These are phyloP conservation scores for Didymellaceae sp. DNA, from an alignment of 2,329 filamentous ascomycete species.

Conservation along the genomic window DNA sequence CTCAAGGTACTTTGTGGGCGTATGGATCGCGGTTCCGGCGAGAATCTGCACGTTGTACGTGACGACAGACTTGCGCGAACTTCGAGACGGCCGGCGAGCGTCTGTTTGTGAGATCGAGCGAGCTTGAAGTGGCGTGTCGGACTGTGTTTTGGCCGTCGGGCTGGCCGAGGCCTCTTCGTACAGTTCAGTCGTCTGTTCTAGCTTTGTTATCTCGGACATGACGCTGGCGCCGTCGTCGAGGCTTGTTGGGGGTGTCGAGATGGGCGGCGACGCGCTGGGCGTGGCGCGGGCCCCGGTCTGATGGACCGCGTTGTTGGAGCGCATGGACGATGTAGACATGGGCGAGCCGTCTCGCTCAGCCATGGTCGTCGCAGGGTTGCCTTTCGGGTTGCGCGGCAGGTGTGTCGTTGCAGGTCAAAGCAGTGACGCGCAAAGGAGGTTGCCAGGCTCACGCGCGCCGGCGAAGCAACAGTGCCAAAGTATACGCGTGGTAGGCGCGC, in stretches of 20 bases:
- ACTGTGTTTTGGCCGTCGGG: background rate
- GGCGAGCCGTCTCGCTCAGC: constrained; percentile 45
- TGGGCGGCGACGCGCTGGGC: constrained; percentile 61
- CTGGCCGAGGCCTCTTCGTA: constrained; percentile 26
- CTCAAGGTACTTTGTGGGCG: constrained; percentile 53
- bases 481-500: constrained; percentile 34
- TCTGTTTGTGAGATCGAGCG: constrained; percentile 30
- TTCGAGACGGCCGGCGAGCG: constrained; percentile 50
- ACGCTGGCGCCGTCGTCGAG: constrained; percentile 68
- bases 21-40: constrained; percentile 67
- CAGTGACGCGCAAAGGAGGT: constrained; percentile 44
- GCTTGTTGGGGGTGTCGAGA: constrained; percentile 71
- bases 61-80: constrained; percentile 63
- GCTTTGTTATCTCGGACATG: constrained; percentile 47
- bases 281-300: constrained; percentile 44
- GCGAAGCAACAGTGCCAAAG: constrained; percentile 44
- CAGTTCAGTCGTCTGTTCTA: constrained; percentile 34
- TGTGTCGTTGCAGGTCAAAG: constrained; percentile 35
- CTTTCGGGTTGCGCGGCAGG: constrained; percentile 27
- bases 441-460: constrained; percentile 32
- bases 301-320: constrained; percentile 41
- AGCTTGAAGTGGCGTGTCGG: constrained; percentile 26
- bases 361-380: constrained; percentile 33
- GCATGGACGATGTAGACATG: constrained; percentile 50
- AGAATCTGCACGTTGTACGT: constrained; percentile 72